Evolutionary conservation across 2,329 filamentous ascomycete species (phyloP).

Genomic region (Claviceps lovelessii): DNA sequence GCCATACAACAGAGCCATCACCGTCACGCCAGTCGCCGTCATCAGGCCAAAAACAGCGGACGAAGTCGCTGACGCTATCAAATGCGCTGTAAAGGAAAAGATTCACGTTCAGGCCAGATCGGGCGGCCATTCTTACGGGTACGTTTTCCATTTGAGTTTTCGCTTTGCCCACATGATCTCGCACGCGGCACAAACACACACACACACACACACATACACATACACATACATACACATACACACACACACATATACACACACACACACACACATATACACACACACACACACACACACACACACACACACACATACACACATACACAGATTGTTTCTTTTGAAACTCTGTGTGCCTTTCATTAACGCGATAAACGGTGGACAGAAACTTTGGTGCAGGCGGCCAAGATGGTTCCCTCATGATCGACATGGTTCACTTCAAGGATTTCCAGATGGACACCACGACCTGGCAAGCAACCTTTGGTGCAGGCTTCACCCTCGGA

Average conservation of each 20-base stretch:
- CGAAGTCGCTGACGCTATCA: slow-evolving; percentile 42
- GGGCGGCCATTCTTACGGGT: slow-evolving; percentile 52
- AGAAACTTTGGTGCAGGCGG: slow-evolving; percentile 34
- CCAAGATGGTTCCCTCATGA: slow-evolving; percentile 33
- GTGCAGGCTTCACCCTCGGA: slow-evolving; percentile 37
- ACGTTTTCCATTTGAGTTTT: slow-evolving; percentile 9
- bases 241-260: too few relatives aligned
- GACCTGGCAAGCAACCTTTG: slow-evolving; percentile 41
- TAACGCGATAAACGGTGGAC: not conserved
- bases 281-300: too few relatives aligned
- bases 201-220: too few relatives aligned
- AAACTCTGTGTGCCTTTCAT: not conserved
- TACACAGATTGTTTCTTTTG: too few relatives aligned
- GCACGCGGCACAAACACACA: too few relatives aligned
- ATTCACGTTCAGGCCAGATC: slow-evolving; percentile 47
- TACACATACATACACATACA: too few relatives aligned
- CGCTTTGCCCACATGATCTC: not conserved
- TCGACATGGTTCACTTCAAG: slow-evolving; percentile 41
- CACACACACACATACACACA: too few relatives aligned
- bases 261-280: too few relatives aligned
- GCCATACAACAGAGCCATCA: slow-evolving; percentile 37
- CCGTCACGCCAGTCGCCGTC: slow-evolving; percentile 39
- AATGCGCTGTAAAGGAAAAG: slow-evolving; percentile 35
- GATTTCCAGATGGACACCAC: slow-evolving; percentile 36
- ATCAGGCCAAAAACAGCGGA: slow-evolving; percentile 36